Base-by-base conservation (phyloP, 768 basidiomycete species). In the Serendipita indica region DNA sequence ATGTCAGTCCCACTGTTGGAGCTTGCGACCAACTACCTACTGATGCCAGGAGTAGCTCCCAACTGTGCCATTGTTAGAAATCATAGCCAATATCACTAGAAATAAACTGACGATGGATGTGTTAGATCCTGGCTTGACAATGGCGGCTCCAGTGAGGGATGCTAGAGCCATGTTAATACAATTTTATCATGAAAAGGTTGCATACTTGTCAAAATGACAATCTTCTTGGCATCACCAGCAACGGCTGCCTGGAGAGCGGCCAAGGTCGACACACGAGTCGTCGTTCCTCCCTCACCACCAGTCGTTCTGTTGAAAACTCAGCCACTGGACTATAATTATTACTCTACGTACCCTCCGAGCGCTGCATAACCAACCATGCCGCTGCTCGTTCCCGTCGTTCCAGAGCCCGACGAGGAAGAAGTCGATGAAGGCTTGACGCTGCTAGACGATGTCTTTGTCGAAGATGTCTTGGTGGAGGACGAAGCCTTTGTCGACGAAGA, bases 141-240 rank as follows among this genome's bases (percentile, higher is more conserved):
- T 74, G 22, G 67, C 60, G 60, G 72, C 67, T n/a, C 76, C 76
- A 33, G 74, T 72, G 54, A 76, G 74, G 5, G 69, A 72, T 34
- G 75, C 74, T 75, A 45, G 3, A 30, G 25, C 14, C n/a, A 16
- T 60, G 27, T 27, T 39, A 7, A 25, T 25, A 10, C 33, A 20
- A 49, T 12, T 3, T 14, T 27, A 27, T 25, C 32, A 22, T 33
- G 14, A 10, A 27, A 25, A 2, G 25, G 3, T 22, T 30, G 58
- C 65, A 4, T 43, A 70, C 74, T 75, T 28, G 71, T 72, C 59
- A 77, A 72, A 56, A 76, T 68, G 58, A 77, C 75, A 46, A 75
- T 69, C 64, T 74, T 75, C 62, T 71, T 72, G 18, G 68, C 66
- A 62, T 63, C 64, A n/a, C 75, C 75, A 18, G 69, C 58, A 5